A percentile compares a stretch with the other conserved stretches of the same genome.
Conservation (phyloP, 2,329 filamentous ascomycete genomes). For the Aquanectria penicillioides region DNA sequence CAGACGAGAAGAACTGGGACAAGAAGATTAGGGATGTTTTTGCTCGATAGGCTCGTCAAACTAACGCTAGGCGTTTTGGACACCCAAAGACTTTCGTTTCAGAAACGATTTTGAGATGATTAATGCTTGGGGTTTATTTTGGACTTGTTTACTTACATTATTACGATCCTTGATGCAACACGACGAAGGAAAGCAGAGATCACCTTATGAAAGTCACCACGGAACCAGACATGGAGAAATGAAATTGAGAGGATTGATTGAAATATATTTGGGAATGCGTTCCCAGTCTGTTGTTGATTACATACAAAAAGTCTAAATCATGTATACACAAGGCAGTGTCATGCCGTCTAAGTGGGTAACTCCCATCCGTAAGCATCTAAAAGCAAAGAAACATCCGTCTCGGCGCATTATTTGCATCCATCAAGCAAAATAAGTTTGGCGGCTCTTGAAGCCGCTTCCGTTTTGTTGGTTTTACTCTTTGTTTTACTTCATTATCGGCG, state of each 20-base stretch:
- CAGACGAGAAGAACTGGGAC: constrained; percentile 41
- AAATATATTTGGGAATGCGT: constrained; percentile 6
- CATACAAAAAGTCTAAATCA: constrained; percentile 14
- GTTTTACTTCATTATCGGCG: not conserved
- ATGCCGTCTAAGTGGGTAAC: constrained; percentile 16
- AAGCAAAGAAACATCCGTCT: constrained; percentile 10
- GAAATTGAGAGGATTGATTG: not conserved
- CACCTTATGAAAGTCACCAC: too few relatives aligned
- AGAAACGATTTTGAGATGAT: too few relatives aligned
- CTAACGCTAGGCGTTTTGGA: not conserved
- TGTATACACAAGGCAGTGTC: constrained; percentile 18
- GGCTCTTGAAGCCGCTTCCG: not conserved
- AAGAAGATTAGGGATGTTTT: constrained; percentile 42
- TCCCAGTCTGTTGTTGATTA: constrained; percentile 19
- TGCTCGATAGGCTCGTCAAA: not conserved
- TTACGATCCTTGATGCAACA: too few relatives aligned
- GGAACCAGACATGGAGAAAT: not conserved
- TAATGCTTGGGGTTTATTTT: too few relatives aligned
- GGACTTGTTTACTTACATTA: not conserved
- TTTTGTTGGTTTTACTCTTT: not conserved
- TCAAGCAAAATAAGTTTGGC: constrained; percentile 5
- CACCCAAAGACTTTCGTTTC: too few relatives aligned
- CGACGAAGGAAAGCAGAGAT: not conserved
- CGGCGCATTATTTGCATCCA: not conserved
- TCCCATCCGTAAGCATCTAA: constrained; percentile 17